Base-by-base conservation (phyloP, 768 basidiomycete species). In the Agrocybe praecox region DNA sequence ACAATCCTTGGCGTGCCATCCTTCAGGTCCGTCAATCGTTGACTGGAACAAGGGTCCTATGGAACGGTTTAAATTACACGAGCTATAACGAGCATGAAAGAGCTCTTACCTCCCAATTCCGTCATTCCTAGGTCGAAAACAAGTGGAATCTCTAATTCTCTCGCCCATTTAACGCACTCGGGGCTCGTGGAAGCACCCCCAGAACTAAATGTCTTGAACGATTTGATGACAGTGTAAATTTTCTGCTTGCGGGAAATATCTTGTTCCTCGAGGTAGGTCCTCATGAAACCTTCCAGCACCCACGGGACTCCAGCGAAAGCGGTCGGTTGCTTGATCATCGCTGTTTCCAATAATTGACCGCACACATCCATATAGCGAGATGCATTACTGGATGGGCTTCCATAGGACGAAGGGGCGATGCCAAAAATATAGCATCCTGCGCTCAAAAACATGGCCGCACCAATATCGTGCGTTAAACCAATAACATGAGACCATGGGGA, bases 101-200 rank as follows among this genome's bases (percentile, higher is more conserved):
- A 29, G 26, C 42, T 48, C 64, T 26, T 56, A 74, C 72, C 69
- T 45, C 71, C 70, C 2, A 72, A 23, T 59, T 74, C 73, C 2
- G 72, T 74, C 73, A 74, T 74, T 1, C 73, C 73, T 43, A 74
- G 69, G 57, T 67, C 65, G 32, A 72, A 53, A n/a, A 69, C 59
- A n/a, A 74, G 36, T 15, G 65, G 66, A n/a, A 74, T 50, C 4
- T 54, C 55, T 9, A 68, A 53, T 34, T 65, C 53, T 17, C 51
- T 63, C 6, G 69, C 68, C 71, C 72, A 74, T 24, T 66, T 49
- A 1, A 72, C 51, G 51, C 67, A 69, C 24, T 67, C 71, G 2
- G 52, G 18, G 53, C 64, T 69, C 5, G 68, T 69, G 8, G 62
- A 60, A 11, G 73, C 71, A 26, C 73, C 73, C 22, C 71, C 71